phyloP scores from a whole-genome alignment of 2,329 filamentous ascomycete genomes.

The Penicillium paneum region DNA sequence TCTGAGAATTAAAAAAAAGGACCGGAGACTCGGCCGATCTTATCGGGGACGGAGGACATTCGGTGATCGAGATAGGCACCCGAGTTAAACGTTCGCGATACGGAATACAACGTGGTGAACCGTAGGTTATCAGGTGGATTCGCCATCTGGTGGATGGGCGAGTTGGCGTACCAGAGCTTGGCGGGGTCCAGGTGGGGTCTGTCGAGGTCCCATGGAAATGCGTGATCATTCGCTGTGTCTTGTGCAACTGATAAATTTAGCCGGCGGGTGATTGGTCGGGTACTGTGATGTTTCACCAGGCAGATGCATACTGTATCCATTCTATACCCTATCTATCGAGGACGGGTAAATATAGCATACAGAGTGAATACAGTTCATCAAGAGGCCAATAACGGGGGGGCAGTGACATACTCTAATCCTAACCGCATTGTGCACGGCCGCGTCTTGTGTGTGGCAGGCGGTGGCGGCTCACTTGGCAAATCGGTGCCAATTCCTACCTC shows the following conservation, averaged over 20 bases:
- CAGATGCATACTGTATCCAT: not conserved
- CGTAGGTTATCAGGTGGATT: not conserved
- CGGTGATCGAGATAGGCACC: not conserved
- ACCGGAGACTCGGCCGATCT: not conserved
- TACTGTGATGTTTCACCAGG: not conserved
- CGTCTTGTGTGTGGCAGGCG: not conserved
- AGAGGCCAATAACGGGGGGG: not conserved
- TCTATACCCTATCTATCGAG: not conserved
- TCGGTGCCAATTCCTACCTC: constrained; percentile 2
- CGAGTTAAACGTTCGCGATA: not conserved
- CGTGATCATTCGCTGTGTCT: not conserved
- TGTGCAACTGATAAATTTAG: not conserved
- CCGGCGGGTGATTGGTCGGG: not conserved
- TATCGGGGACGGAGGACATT: no score
- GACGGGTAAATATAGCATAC: not conserved
- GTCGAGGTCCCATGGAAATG: not conserved
- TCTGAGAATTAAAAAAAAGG: not conserved
- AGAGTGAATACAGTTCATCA: not conserved
- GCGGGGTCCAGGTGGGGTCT: no score
- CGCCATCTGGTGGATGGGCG: not conserved
- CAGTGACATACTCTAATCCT: not conserved
- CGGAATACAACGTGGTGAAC: not conserved
- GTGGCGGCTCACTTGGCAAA: constrained; percentile 2
- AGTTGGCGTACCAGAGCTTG: not conserved
- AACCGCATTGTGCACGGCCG: not conserved